Evolutionary conservation across 2,329 filamentous ascomycete genomes (phyloP).

Genomic region (Fusarium illudens): DNA sequence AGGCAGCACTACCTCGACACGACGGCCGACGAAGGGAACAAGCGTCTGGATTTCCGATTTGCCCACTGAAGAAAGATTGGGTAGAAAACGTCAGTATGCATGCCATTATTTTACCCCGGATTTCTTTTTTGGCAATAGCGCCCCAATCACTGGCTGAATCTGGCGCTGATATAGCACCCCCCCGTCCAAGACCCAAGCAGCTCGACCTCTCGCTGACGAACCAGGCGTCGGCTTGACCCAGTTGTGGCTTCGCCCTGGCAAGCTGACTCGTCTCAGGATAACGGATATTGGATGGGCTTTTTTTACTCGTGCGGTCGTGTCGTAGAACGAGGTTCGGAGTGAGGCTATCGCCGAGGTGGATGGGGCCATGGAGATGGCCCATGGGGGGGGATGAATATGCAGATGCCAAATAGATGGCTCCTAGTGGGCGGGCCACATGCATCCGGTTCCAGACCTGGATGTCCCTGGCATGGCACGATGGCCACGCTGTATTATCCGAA

Average conservation of each 20-base stretch:
- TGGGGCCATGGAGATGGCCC: slow-evolving; percentile 18
- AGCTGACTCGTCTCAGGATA: neutral
- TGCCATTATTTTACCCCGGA: slow-evolving; percentile 10
- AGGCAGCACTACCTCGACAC: slow-evolving; percentile 11
- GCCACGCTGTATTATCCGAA: slow-evolving; percentile 6
- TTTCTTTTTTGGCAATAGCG: neutral
- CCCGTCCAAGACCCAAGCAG: neutral
- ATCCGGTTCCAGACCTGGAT: slow-evolving; percentile 26
- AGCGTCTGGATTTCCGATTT: slow-evolving; percentile 22
- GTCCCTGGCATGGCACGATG: slow-evolving; percentile 19
- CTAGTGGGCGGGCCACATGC: slow-evolving; percentile 15
- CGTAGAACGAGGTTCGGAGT: slow-evolving; percentile 12
- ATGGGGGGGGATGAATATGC: neutral
- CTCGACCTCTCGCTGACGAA: neutral
- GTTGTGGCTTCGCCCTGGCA: neutral
- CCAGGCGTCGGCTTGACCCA: neutral
- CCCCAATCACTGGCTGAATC: neutral
- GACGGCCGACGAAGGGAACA: slow-evolving; percentile 21
- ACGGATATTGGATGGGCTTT: neutral
- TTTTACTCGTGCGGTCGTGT: neutral
- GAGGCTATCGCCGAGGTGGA: slow-evolving; percentile 29
- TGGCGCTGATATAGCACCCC: neutral
- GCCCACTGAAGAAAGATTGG: slow-evolving; percentile 9
- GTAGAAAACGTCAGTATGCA: slow-evolving; percentile 4
- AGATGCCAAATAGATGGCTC: slow-evolving; percentile 12